Percentiles rank a stretch among this genome's conserved stretches.
These are phyloP conservation scores for Tuber brumale DNA, from an alignment of 495 filamentous ascomycete species.

Conservation along the genomic window DNA sequence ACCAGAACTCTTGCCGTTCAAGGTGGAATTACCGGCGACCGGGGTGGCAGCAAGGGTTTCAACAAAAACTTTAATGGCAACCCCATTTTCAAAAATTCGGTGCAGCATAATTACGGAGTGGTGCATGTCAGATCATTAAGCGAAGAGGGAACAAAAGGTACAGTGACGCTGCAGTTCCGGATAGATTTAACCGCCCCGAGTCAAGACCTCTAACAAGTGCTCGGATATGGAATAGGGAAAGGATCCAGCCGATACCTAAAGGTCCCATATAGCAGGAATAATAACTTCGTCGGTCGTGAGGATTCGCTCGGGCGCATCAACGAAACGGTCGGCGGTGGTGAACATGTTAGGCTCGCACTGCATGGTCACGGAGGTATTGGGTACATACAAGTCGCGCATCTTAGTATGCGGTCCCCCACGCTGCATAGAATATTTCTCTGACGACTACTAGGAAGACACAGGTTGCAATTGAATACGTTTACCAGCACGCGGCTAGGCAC, in stretches of 20 bases:
- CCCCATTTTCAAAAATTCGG: background rate
- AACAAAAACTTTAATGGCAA: background rate
- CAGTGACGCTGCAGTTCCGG: background rate
- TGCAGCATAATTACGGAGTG: background rate
- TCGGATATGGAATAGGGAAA: background rate
- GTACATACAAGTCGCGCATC: background rate
- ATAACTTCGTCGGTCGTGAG: background rate
- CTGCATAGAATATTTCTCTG: background rate
- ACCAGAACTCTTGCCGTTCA: background rate
- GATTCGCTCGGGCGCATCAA: background rate
- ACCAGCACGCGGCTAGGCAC: background rate
- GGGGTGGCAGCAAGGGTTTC: background rate
- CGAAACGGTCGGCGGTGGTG: background rate
- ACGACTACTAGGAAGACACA: background rate
- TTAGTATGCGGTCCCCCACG: background rate
- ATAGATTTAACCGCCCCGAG: background rate
- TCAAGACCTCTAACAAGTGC: background rate
- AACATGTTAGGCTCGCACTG: background rate
- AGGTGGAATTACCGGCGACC: background rate
- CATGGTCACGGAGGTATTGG: background rate
- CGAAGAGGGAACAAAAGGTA: background rate
- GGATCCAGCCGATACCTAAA: background rate
- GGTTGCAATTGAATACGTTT: background rate
- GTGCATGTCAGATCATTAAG: background rate
- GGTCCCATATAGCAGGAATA: background rate